Percentiles rank a stretch among this genome's conserved stretches.
phyloP scores from a whole-genome alignment of 768 basidiomycete genomes.

The Lactifluus hygrophoroides region DNA sequence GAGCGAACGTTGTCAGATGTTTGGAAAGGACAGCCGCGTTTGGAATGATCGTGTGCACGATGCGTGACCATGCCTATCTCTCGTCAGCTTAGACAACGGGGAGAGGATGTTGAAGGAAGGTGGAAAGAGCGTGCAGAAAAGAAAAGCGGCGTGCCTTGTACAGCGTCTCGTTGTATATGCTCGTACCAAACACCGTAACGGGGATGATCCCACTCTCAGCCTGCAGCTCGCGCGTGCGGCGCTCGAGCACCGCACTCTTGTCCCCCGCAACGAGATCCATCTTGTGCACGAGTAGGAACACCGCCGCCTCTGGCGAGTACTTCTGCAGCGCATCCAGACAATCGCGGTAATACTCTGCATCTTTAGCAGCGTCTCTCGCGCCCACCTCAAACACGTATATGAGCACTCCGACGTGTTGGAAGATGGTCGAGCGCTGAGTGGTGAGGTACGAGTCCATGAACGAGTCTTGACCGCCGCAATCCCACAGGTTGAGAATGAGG shows the following conservation, averaged over 20 bases:
- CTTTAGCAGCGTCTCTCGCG: constrained; percentile 72
- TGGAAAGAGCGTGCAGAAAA: neutral
- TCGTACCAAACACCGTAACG: constrained; percentile 82
- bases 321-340: constrained; percentile 77
- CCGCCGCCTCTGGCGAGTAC: constrained; percentile 71
- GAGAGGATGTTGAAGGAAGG: neutral
- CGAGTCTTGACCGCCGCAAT: constrained; percentile 96
- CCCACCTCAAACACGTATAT: constrained; percentile 99
- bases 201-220: constrained; percentile 51
- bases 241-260: constrained; percentile 49
- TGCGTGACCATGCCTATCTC: constrained; percentile 92
- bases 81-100: neutral
- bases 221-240: constrained; percentile 66
- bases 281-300: constrained; percentile 93
- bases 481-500: constrained; percentile 94
- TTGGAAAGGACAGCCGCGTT: constrained; percentile 84
- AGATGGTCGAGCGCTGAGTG: constrained; percentile 87
- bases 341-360: constrained; percentile 86
- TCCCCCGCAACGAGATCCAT: constrained; percentile 86
- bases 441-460: constrained; percentile 98
- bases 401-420: constrained; percentile 92
- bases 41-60: constrained; percentile 89
- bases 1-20: constrained; percentile 80
- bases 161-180: constrained; percentile 94
- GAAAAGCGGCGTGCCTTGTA: constrained; percentile 58